Percentiles rank a stretch among this genome's conserved stretches.
Evolutionary conservation across 1,284 basidiomycete species (phyloP).

Genomic region (Trametes polyzona): DNA sequence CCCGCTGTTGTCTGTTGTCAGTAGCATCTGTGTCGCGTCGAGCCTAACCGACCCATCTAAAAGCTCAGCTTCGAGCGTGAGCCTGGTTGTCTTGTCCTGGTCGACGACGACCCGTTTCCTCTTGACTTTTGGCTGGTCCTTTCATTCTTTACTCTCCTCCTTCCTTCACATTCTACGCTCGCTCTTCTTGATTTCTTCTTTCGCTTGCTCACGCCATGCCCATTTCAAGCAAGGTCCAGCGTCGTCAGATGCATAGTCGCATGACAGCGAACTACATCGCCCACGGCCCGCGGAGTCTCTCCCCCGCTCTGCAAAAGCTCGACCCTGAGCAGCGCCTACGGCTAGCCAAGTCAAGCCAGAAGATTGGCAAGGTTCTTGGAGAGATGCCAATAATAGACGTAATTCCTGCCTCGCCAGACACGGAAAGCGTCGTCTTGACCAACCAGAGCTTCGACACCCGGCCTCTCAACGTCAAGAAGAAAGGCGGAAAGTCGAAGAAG

Average conservation of each 20-base stretch:
- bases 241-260: constrained; percentile 22
- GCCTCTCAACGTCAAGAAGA: background rate
- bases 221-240: background rate
- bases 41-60: constrained; percentile 6
- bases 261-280: constrained; percentile 20
- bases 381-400: constrained; percentile 26
- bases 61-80: background rate
- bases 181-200: background rate
- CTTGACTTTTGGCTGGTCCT: constrained; percentile 19
- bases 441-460: background rate
- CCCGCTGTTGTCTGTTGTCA: constrained; percentile 10
- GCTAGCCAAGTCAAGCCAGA: constrained; percentile 27
- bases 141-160: background rate
- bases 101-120: constrained; percentile 12
- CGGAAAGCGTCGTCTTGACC: background rate
- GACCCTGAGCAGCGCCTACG: constrained; percentile 26
- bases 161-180: too few species aligned
- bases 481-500: constrained; percentile 6
- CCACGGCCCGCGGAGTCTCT: constrained; percentile 19
- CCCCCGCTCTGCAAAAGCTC: constrained; percentile 23
- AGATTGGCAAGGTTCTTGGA: constrained; percentile 26
- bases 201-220: background rate
- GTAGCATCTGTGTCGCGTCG: constrained; percentile 1
- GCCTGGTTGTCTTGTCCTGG: constrained; percentile 11
- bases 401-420: constrained; percentile 13